Evolutionary conservation across 441 rosid species (phyloP), one percentile per base, ranked within the genome.

Genomic region (Croton setiger): DNA sequence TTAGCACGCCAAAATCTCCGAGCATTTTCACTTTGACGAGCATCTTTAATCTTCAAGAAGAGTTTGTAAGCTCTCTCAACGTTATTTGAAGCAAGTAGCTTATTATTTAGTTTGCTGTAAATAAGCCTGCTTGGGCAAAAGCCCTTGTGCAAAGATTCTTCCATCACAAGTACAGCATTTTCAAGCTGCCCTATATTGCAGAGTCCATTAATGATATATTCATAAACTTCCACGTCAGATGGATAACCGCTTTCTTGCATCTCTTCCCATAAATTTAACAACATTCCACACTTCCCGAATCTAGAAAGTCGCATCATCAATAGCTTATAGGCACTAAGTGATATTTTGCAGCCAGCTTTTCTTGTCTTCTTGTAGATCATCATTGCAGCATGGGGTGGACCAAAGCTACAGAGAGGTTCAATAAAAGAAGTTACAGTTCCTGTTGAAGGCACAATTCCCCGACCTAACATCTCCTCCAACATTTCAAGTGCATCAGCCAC

Each of bases 351-450:
- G 21, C 97, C 96, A 2, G 72, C 85, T 73, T 85, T 90, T 74
- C 86, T 85, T 48, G 92, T 87, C 73, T 84, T 91, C 78, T 83
- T 81, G 79, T 90, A 91, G 39, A 94, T 78, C 77, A 73, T 76
- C 88, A 90, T 75, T 5, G 98, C 97, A 73, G 96, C 96, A 66
- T 91, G 80, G 41, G 98, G 98, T 36, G 98, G 97, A 76, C 98
- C 98, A 66, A 81, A 88, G 77, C 88, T 68, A 64, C 98, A 91
- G 27, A 94, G 78, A 33, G 87, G 91, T 72, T 86, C 76, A 41
- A 94, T 78, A 60, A 87, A 87, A 44, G 88, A 78, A 67, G 96
- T 91, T 44, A 90, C 36, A 6, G 70, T 79, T 70, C 96, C 93
- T 27, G 90, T 83, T 54, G 85, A 69, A 45, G 96, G 97, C 70